These are phyloP conservation scores for Logfia minima DNA, from an alignment of 129 eudicot species.

Conservation along the genomic window DNA sequence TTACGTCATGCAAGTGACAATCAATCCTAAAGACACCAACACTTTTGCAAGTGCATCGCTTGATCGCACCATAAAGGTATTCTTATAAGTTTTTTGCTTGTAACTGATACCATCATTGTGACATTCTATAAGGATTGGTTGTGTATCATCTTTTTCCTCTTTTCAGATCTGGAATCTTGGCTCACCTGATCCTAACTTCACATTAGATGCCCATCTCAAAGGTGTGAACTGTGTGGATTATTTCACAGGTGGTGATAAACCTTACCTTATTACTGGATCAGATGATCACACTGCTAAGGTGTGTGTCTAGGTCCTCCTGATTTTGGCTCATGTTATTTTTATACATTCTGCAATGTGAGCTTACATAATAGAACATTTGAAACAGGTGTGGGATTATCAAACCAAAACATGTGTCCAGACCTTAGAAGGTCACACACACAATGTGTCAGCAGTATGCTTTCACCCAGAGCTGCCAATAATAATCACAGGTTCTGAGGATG, in stretches of 20 bases:
- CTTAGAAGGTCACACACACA: slow-evolving; percentile 96
- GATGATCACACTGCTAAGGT: slow-evolving; percentile 99
- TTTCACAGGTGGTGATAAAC: slow-evolving; percentile 95
- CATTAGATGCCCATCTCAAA: slow-evolving; percentile 95
- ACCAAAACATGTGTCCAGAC: slow-evolving; percentile 93
- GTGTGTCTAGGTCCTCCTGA: slow-evolving; percentile 13
- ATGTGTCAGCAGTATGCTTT: slow-evolving; percentile 88
- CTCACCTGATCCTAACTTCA: slow-evolving; percentile 91
- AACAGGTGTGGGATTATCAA: slow-evolving; percentile 98
- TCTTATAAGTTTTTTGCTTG: slow-evolving; percentile 1
- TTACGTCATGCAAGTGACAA: slow-evolving; percentile 97
- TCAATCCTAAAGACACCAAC: slow-evolving; percentile 90
- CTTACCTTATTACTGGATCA: slow-evolving; percentile 86
- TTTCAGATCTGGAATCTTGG: slow-evolving; percentile 97
- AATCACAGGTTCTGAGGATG: slow-evolving; percentile 98
- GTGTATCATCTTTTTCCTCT: neutral
- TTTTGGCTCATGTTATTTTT: neutral
- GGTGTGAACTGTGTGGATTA: slow-evolving; percentile 99
- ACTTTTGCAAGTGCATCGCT: slow-evolving; percentile 99
- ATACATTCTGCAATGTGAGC: neutral
- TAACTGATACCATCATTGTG: slow-evolving; percentile 11
- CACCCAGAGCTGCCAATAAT: slow-evolving; percentile 95
- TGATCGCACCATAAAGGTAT: slow-evolving; percentile 96
- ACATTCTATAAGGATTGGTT: slow-evolving; percentile 8
- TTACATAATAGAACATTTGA: slow-evolving; percentile 27